Conservation (phyloP, 2,329 filamentous ascomycete genomes). For the Aureobasidium musti region DNA sequence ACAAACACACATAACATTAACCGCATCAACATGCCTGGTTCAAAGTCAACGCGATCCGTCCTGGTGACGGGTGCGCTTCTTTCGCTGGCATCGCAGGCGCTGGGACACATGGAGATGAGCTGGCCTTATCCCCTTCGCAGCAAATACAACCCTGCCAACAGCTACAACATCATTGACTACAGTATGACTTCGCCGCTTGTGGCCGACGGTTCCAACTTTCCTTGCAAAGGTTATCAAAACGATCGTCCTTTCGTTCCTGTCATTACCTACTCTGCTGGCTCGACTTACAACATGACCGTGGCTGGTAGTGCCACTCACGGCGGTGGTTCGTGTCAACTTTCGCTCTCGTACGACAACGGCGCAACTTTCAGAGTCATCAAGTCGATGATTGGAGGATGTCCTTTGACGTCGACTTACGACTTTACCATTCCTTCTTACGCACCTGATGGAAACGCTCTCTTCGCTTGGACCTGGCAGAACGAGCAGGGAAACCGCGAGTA, state of each 20-base stretch:
- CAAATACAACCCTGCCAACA: slow-evolving; percentile 51
- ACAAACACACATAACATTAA: slow-evolving; percentile 1
- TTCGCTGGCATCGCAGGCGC: slow-evolving; percentile 22
- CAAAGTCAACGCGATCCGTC: slow-evolving; percentile 16
- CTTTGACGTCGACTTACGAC: slow-evolving; percentile 56
- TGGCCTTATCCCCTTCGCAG: slow-evolving; percentile 57
- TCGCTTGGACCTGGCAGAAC: slow-evolving; percentile 65
- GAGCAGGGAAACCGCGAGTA: slow-evolving; percentile 70
- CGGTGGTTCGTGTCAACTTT: slow-evolving; percentile 75
- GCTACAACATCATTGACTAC: slow-evolving; percentile 61
- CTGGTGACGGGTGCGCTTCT: slow-evolving; percentile 28
- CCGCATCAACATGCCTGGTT: slow-evolving; percentile 18
- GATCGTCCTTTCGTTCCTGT: slow-evolving; percentile 56
- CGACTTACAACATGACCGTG: slow-evolving; percentile 64
- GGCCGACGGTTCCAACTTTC: slow-evolving; percentile 64
- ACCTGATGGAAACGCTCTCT: slow-evolving; percentile 61
- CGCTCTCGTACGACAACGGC: slow-evolving; percentile 72
- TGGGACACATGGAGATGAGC: slow-evolving; percentile 58
- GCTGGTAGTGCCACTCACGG: slow-evolving; percentile 61
- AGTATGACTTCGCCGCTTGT: slow-evolving; percentile 69
- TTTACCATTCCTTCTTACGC: slow-evolving; percentile 68
- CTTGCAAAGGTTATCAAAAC: slow-evolving; percentile 70
- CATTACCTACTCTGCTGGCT: slow-evolving; percentile 64
- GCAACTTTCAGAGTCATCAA: slow-evolving; percentile 68
- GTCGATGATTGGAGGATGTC: slow-evolving; percentile 62